Evolutionary conservation across 1,139 yeast genomes (phyloP).

Genomic region (Magnusiomyces sp.): DNA sequence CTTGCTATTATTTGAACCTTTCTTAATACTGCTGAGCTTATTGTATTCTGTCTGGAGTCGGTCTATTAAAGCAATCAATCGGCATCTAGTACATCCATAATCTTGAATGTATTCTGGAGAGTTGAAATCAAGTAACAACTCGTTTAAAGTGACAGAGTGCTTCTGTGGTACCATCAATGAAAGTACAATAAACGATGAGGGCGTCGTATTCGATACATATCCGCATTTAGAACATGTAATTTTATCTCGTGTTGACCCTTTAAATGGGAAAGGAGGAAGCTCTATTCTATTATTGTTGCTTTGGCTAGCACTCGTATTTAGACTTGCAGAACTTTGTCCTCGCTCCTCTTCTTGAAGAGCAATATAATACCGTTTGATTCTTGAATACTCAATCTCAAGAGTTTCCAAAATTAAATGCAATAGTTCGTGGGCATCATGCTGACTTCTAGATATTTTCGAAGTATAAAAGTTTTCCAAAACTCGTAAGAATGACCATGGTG

Average conservation of each 20-base stretch:
- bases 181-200: slow-evolving; percentile 59
- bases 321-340: neutral
- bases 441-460: slow-evolving; percentile 68
- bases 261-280: slow-evolving; percentile 62
- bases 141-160: slow-evolving; percentile 40
- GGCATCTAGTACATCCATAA: slow-evolving; percentile 69
- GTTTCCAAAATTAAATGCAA: slow-evolving; percentile 75
- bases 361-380: slow-evolving; percentile 35
- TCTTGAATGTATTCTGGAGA: slow-evolving; percentile 64
- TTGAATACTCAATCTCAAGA: slow-evolving; percentile 55
- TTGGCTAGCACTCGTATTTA: neutral
- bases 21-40: slow-evolving; percentile 21
- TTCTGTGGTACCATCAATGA: slow-evolving; percentile 70
- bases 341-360: slow-evolving; percentile 13
- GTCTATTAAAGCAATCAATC: slow-evolving; percentile 21
- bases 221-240: slow-evolving; percentile 64
- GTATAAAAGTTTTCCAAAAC: slow-evolving; percentile 70
- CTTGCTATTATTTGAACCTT: slow-evolving; percentile 13
- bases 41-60: neutral
- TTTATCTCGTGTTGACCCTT: slow-evolving; percentile 56
- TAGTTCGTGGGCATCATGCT: slow-evolving; percentile 93
- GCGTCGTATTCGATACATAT: slow-evolving; percentile 50
- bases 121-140: slow-evolving; percentile 49
- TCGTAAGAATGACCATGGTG: slow-evolving; percentile 73
- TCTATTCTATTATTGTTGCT: neutral